A percentile compares a stretch with the other conserved stretches of the same genome.
These are phyloP conservation scores for Plicaturopsis crispa DNA, from an alignment of 768 basidiomycete genomes.

Conservation along the genomic window DNA sequence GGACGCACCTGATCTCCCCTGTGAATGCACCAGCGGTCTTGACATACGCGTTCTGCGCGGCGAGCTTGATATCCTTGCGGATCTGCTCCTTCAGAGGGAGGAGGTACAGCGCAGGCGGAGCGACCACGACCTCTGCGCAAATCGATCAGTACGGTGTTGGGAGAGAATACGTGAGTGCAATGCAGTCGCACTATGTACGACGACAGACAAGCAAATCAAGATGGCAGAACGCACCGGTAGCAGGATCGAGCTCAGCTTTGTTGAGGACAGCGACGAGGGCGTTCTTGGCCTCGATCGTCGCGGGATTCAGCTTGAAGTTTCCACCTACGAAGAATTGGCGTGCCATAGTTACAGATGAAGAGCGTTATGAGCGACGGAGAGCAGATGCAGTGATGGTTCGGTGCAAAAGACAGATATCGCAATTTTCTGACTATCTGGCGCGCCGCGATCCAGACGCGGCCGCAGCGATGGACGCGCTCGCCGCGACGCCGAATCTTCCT, in stretches of 20 bases:
- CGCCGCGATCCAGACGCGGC: background rate
- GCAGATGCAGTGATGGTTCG: background rate
- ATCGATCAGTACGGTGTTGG: conserved; percentile 10
- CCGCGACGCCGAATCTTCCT: background rate
- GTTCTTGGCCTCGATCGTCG: conserved; percentile 53
- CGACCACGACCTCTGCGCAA: conserved; percentile 80
- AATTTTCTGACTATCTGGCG: background rate
- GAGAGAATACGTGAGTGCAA: no score
- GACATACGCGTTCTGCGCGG: conserved; percentile 89
- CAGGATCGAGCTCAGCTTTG: conserved; percentile 66
- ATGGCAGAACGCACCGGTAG: conserved; percentile 49
- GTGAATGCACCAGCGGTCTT: conserved; percentile 88
- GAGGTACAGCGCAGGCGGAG: conserved; percentile 87
- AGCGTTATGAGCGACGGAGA: background rate
- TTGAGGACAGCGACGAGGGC: conserved; percentile 68
- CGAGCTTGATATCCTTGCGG: conserved; percentile 63
- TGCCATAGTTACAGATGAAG: conserved; percentile 36
- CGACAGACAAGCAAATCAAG: conserved; percentile 4
- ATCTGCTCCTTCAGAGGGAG: conserved; percentile 58
- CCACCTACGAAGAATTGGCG: conserved; percentile 93
- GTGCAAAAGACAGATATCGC: background rate
- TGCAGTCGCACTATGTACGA: background rate
- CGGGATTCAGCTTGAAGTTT: conserved; percentile 98
- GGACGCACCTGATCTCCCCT: conserved; percentile 83
- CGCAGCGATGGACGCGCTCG: background rate